phyloP scores from a whole-genome alignment of 2,329 filamentous ascomycete species.

The Microsporum audouinii region DNA sequence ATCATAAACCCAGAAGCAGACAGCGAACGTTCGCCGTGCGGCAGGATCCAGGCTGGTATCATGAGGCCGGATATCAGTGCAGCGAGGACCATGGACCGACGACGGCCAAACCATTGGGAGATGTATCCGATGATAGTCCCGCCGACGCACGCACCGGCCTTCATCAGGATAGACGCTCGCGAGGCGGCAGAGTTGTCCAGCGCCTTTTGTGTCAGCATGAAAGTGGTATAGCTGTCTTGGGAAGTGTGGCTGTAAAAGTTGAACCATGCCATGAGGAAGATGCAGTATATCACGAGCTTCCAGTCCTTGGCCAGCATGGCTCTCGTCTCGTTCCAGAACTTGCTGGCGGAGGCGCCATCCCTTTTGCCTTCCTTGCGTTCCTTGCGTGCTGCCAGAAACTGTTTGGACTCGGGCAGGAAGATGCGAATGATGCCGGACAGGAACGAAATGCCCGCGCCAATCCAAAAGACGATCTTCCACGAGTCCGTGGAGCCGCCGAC shows the following conservation, averaged over 20 bases:
- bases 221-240: constrained; percentile 72
- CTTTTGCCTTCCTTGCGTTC: constrained; percentile 33
- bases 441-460: constrained; percentile 68
- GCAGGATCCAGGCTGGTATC: constrained; percentile 65
- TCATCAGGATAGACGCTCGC: constrained; percentile 71
- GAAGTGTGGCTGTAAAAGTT: constrained; percentile 67
- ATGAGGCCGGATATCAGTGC: constrained; percentile 56
- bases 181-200: constrained; percentile 53
- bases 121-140: constrained; percentile 62
- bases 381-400: constrained; percentile 57
- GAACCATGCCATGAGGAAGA: constrained; percentile 67
- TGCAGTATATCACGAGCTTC: constrained; percentile 66
- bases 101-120: constrained; percentile 64
- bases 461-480: constrained; percentile 85
- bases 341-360: constrained; percentile 29
- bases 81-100: constrained; percentile 42
- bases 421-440: constrained; percentile 71
- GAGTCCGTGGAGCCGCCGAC: constrained; percentile 61
- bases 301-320: constrained; percentile 59
- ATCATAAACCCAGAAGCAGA: constrained; percentile 74
- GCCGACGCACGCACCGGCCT: constrained; percentile 63
- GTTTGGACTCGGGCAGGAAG: constrained; percentile 67
- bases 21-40: constrained; percentile 35
- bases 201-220: constrained; percentile 63
- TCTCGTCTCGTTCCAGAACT: constrained; percentile 60